Conservation (phyloP, 2,329 filamentous ascomycete genomes). For the Ceratocystis cacaofunesta region DNA sequence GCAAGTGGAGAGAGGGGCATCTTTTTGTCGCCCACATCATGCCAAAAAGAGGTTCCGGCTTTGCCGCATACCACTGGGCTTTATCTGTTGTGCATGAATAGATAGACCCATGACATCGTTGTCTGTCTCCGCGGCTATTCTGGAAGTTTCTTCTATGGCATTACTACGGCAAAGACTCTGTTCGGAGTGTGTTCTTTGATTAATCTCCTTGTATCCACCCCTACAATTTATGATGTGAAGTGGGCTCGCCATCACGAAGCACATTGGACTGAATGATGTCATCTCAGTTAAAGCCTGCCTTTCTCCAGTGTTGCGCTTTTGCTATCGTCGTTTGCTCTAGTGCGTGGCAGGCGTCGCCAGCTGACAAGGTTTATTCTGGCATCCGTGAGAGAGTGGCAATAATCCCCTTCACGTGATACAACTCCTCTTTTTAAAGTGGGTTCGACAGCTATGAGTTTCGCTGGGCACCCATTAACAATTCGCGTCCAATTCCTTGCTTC, state of each 20-base stretch:
- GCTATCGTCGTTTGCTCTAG: background rate
- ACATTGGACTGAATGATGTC: too few species aligned
- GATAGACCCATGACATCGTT: background rate
- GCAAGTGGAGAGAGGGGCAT: background rate
- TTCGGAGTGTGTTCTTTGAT: too few species aligned
- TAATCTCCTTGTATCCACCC: too few species aligned
- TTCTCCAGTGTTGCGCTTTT: background rate
- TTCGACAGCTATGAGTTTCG: background rate
- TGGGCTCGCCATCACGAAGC: too few species aligned
- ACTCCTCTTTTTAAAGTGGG: background rate
- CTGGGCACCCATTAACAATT: background rate
- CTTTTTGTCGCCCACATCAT: background rate
- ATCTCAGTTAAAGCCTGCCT: too few species aligned
- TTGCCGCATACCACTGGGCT: background rate
- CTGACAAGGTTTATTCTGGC: background rate
- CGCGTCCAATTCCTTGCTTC: conserved; percentile 2
- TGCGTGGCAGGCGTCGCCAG: background rate
- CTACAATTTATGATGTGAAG: too few species aligned
- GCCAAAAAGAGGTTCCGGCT: background rate
- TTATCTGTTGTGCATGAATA: too few species aligned
- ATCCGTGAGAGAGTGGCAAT: too few species aligned
- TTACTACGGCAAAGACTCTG: too few species aligned
- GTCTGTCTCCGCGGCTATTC: background rate
- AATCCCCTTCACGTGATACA: background rate
- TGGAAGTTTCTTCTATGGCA: background rate